Evolutionary conservation across 139 green algal genomes (phyloP), one percentile per base, ranked within the genome.

Genomic region (Chlorella sp.): DNA sequence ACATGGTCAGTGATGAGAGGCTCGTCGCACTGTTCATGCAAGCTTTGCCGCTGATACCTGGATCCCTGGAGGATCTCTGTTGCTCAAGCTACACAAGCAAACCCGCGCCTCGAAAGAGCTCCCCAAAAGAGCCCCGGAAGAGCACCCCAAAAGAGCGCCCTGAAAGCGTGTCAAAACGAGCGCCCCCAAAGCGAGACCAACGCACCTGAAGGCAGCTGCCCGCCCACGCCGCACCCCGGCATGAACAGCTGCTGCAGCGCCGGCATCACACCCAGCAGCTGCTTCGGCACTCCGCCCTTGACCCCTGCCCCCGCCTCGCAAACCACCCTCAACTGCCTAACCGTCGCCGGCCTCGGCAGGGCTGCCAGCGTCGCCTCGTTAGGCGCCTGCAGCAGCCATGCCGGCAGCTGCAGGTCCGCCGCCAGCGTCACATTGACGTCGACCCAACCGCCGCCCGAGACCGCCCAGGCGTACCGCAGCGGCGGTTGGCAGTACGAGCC

Each of bases 231-330:
- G 33, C 76, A 82, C 17, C 60, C 49, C 5, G 17, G 0, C 20
- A 83, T 23, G 20, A 65, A n/a, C n/a, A 83, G 73, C 78, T 74
- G 67, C 55, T 71, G 65, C 29, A 83, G 51, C 6, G 49, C 49
- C 2, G 78, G 78, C 31, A 70, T 62, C 10, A 78, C 27, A 30
- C 6, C 22, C 30, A 69, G 32, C 32, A 80, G 60, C 23, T 62
- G 65, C 1, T 27, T 31, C 1, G 78, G 78, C 59, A 77, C 24
- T 36, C 74, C 78, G n/a, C 78, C 74, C 59, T 66, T 20, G 33
- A 84, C 32, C 5, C 3, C 0, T 24, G 34, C n/a, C 31, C 74
- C 78, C 2, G 35, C 4, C 2, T 1, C 55, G 35, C 78, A 83
- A 14, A 29, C 62, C 6, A 83, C n/a, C 4, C n/a, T 30, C 17